Evolutionary conservation across 257 asterid species (phyloP).

Genomic region (Petunia secreta): DNA sequence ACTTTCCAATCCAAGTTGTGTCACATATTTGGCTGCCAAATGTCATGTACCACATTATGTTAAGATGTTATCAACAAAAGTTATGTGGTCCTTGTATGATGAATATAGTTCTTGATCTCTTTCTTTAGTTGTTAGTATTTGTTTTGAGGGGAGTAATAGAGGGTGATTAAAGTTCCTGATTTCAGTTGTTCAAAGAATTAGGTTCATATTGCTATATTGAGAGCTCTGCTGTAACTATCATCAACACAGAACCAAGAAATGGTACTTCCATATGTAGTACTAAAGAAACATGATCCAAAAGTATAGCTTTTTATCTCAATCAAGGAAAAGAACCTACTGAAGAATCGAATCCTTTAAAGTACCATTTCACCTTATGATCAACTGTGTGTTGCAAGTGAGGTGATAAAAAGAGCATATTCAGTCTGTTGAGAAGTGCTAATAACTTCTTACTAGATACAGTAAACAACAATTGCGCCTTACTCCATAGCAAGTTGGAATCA

Average conservation of each 20-base stretch:
- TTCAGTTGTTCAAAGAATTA: not conserved
- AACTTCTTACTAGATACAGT: not conserved
- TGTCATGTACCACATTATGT: not conserved
- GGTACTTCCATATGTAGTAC: not conserved
- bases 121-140: not conserved
- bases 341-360: conserved; percentile 10
- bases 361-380: conserved; percentile 11
- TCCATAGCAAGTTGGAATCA: too few species aligned
- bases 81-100: not conserved
- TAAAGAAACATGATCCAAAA: conserved; percentile 16
- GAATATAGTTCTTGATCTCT: not conserved
- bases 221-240: not conserved
- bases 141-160: too few species aligned
- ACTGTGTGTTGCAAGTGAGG: not conserved
- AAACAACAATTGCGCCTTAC: too few species aligned
- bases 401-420: conserved; percentile 14
- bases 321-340: not conserved
- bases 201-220: not conserved
- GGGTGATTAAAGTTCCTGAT: not conserved
- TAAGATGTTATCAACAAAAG: not conserved
- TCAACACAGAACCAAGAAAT: not conserved
- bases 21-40: not conserved
- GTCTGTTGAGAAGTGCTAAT: not conserved
- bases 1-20: not conserved
- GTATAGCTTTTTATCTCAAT: not conserved